Evolutionary conservation across 768 basidiomycete species (phyloP).

Genomic region (Gymnopilus dilepis): DNA sequence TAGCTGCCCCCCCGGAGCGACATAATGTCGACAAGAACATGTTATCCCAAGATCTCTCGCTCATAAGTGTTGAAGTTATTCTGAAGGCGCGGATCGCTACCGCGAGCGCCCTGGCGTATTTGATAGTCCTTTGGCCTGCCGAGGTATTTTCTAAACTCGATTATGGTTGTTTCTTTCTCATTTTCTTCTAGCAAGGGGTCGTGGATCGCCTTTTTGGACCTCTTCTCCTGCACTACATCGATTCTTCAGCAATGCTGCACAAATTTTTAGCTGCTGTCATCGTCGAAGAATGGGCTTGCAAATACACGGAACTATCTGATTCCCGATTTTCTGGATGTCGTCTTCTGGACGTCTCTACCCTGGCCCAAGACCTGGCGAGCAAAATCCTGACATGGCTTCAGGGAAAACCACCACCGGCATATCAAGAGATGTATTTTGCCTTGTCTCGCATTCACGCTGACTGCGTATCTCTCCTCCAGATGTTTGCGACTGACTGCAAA

Average conservation of each 20-base stretch:
- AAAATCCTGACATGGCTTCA: slow-evolving; percentile 79
- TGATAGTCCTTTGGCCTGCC: slow-evolving; percentile 71
- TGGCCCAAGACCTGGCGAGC: slow-evolving; percentile 71
- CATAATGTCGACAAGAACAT: slow-evolving; percentile 98
- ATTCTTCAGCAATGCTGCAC: slow-evolving; percentile 91
- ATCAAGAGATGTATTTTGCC: slow-evolving; percentile 89
- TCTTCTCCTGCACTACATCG: slow-evolving; percentile 78
- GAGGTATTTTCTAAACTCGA: slow-evolving; percentile 42
- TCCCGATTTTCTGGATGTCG: slow-evolving; percentile 26
- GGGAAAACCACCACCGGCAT: slow-evolving; percentile 72
- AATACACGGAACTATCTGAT: slow-evolving; percentile 42
- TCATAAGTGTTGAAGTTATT: slow-evolving; percentile 78
- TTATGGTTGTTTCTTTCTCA: neutral
- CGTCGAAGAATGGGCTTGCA: slow-evolving; percentile 89
- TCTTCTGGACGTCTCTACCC: slow-evolving; percentile 59
- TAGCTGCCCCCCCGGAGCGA: slow-evolving; percentile 57
- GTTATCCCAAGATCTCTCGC: slow-evolving; percentile 85
- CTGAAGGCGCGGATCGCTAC: slow-evolving; percentile 81
- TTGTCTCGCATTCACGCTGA: slow-evolving; percentile 82
- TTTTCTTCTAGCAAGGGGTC: slow-evolving; percentile 33
- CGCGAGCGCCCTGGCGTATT: slow-evolving; percentile 75
- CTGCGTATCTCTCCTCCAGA: slow-evolving; percentile 78
- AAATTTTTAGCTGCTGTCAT: slow-evolving; percentile 85
- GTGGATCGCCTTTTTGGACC: slow-evolving; percentile 75
- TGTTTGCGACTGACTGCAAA: slow-evolving; percentile 88